These are phyloP conservation scores for Cercophora sp. DNA, from an alignment of 495 filamentous ascomycete genomes.

Conservation along the genomic window DNA sequence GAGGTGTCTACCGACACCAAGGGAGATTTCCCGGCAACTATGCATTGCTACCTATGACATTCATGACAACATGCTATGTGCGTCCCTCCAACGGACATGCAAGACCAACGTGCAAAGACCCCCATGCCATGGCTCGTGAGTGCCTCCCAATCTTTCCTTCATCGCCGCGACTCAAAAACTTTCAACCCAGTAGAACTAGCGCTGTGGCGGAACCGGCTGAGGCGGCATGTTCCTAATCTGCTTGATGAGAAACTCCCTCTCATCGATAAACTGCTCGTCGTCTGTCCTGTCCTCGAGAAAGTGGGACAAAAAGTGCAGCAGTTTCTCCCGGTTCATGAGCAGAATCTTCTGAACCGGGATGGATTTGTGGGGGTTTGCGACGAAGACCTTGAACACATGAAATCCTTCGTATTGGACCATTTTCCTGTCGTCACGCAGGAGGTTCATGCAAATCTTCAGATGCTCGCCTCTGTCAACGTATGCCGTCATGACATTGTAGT, in stretches of 20 bases:
- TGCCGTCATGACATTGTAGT: constrained; percentile 95
- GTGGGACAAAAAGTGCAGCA: constrained; percentile 80
- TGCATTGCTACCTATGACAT: constrained; percentile 1
- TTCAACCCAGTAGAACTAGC: constrained; percentile 14
- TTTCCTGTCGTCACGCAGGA: constrained; percentile 87
- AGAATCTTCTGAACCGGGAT: constrained; percentile 90
- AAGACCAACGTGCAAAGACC: too few species aligned
- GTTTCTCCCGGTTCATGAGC: constrained; percentile 87
- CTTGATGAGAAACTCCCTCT: constrained; percentile 93
- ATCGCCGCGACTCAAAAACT: too few species aligned
- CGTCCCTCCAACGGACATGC: too few species aligned
- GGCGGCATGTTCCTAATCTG: constrained; percentile 80
- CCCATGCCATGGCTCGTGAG: constrained; percentile 6
- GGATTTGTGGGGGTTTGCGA: constrained; percentile 96
- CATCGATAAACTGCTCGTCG: constrained; percentile 97
- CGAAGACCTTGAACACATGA: constrained; percentile 99
- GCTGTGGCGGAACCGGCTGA: constrained; percentile 55
- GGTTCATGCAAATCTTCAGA: constrained; percentile 96
- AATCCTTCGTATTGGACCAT: constrained; percentile 99
- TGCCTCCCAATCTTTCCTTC: neutral
- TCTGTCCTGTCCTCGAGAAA: constrained; percentile 95
- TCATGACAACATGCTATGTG: neutral
- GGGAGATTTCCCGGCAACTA: too few species aligned
- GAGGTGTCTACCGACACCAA: too few species aligned
- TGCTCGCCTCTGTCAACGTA: constrained; percentile 96